Base-by-base conservation (phyloP, 1,284 basidiomycete species). In the Pisolithus thermaeus region DNA sequence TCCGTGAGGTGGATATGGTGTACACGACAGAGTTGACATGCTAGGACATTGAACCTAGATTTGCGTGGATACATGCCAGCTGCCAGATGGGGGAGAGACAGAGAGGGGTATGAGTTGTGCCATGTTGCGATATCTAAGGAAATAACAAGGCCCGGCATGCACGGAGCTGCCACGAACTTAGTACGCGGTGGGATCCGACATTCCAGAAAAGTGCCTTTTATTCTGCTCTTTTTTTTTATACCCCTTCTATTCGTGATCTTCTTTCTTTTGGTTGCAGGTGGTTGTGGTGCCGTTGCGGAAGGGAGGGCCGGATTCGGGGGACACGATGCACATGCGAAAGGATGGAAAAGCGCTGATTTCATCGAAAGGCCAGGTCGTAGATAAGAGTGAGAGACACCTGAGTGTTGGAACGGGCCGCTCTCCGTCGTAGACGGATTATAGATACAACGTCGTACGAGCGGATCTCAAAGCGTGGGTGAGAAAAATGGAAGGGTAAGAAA, bases 111-210 rank as follows among this genome's bases (percentile, higher is more conserved):
- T 22, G 3, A 22, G 22, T 23, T 27, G 41, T 27, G 41, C 41
- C 38, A 39, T 7, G 41, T 16, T 42, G 41, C 45, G 56, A 52
- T 52, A 52, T 48, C 48, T 42, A 50, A 47, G 58, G 61, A 52
- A 51, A 57, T 51, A 53, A 54, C n/a, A 57, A 50, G 53, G 47
- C 51, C 52, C 48, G 53, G 39, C 40, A 50, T 44, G 25, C 45
- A 61, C 58, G 51, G 58, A 45, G 23, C 27, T 55, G 39, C 37
- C 36, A 42, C 23, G 23, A 42, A 42, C 22, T 9, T 23, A 22
- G 41, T 27, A 20, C 20, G 22, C 51, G 49, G 51, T 14, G 45
- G 40, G 46, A 44, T 37, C 39, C 50, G 49, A 23, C 11, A 43
- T 46, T 47, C 3, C 45, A 42, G 9, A 32, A 51, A 25, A 12